Base-by-base conservation (phyloP, 129 eudicot species). In the Escallonia herrerae region DNA sequence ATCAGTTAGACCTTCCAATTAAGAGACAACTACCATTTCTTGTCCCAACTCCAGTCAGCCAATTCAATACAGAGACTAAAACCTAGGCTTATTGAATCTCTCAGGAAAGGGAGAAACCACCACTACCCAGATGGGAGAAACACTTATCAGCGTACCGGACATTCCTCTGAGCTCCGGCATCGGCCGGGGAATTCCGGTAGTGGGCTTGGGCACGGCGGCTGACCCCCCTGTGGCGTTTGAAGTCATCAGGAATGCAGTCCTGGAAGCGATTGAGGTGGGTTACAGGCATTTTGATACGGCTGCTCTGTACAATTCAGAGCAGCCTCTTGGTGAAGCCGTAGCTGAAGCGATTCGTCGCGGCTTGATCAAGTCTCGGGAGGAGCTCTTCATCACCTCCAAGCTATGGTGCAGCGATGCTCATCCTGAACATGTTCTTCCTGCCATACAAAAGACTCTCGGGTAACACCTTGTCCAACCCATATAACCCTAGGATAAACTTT, bases 341-440 rank as follows among this genome's bases (percentile, higher is more conserved):
- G 40, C 42, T 3, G 72, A 81, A 67, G 80, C 83, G 11, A 43
- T 73, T 9, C 4, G 40, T 37, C 52, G 46, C 0, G 82, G 86
- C 9, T 38, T 70, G 15, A 66, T 81, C n/a, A 45, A 62, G 11
- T 73, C 74, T 0, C 48, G 82, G 33, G 77, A 63, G 8, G 82
- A 81, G 15, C 66, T 81, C n/a, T 81, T 81, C n/a, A 77, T 81
- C 66, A 81, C 86, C 9, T 69, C 82, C n/a, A 81, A 81, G 74
- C 66, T 81, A 7, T 81, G 86, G 86, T 81, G 86, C 49, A 77
- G 74, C 10, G 77, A 72, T 61, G 86, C 79, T 49, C 82, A 77
- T 45, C 58, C 59, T 2, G 41, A 49, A 5, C 74, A 54, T 39
- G 76, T 81, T 57, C 51, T 70, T 11, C 75, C 86, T 38, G 86